Base-by-base conservation (phyloP, 306 rosid genomes). In the Cajanus cajan region DNA sequence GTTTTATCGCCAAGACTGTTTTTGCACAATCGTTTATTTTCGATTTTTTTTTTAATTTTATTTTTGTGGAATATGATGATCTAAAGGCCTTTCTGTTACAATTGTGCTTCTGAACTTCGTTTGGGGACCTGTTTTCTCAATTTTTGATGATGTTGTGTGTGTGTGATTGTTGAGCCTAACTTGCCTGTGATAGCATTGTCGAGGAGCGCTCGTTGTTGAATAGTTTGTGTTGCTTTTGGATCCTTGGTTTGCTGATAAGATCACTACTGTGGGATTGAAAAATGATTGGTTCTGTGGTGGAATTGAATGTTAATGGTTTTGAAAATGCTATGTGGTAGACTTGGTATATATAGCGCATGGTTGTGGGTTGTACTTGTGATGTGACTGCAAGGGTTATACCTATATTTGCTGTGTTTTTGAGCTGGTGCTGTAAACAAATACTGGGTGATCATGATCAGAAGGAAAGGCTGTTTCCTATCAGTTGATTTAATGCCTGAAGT, bases 201-300 rank as follows among this genome's bases (percentile, higher is more conserved):
- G 66, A 59, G 24, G 58, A 36, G 61, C 33, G 37, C 15, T 31
- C 11, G 25, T 24, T 31, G 21, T 18, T 58, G 18, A 36, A n/a
- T 54, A n/a, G 25, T 34, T 28, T 55, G 61, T 50, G 34, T 80
- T 36, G n/a, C 22, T 43, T 80, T 43, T 51, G 71, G 77, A 63
- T 72, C 71, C 72, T 9, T 72, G 21, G 62, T 57, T 83, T 65
- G 65, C 6, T 31, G 28, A 39, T 21, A 51, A 21, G 54, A 74
- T 77, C 19, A 36, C n/a, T 70, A 28, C 19, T 51, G 19, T 80
- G 47, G 39, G 50, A 40, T 10, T 8, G 4, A 67, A 19, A 36
- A 11, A 31, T 40, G 4, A 44, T 40, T 78, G 40, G 22, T 82
- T 54, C 54, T 45, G 47, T 73, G n/a, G n/a, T 79, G 72, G 33